A percentile compares a stretch with the other conserved stretches of the same genome.
These are phyloP conservation scores for Podospora sp. DNA, from an alignment of 495 filamentous ascomycete genomes.

Conservation along the genomic window DNA sequence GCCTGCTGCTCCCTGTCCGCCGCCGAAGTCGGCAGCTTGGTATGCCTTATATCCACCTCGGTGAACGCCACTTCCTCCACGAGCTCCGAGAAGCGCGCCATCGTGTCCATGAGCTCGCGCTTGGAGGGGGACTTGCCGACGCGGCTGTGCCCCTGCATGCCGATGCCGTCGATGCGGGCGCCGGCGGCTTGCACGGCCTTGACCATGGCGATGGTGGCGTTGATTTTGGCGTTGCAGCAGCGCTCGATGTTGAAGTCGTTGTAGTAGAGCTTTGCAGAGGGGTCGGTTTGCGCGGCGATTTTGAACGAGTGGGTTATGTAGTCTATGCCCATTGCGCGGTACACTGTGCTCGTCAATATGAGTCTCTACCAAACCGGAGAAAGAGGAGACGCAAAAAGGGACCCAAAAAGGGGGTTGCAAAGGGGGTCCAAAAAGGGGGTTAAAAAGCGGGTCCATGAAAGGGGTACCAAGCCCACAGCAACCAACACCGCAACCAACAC, in stretches of 20 bases:
- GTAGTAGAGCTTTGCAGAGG: constrained; percentile 53
- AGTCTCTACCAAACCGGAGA: too few species aligned
- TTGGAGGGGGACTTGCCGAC: constrained; percentile 48
- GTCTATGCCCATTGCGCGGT: constrained; percentile 44
- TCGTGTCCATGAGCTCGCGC: constrained; percentile 38
- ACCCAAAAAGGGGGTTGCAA: too few species aligned
- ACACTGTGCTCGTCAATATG: too few species aligned
- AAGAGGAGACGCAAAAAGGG: too few species aligned
- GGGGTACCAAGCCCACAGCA: too few species aligned
- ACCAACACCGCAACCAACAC: too few species aligned
- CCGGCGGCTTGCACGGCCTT: constrained; percentile 44
- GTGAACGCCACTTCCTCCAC: constrained; percentile 59
- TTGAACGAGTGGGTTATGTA: constrained; percentile 50
- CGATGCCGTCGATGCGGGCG: constrained; percentile 58
- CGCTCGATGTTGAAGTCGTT: constrained; percentile 66
- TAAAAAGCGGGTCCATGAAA: background rate
- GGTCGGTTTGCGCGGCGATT: constrained; percentile 40
- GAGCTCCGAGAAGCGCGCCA: constrained; percentile 44
- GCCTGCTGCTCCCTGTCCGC: constrained; percentile 52
- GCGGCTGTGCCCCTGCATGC: constrained; percentile 59
- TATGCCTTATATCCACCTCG: constrained; percentile 58
- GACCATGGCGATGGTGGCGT: constrained; percentile 48
- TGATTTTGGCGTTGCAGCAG: constrained; percentile 51
- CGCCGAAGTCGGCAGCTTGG: constrained; percentile 40
- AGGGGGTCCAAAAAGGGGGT: too few species aligned